Conservation (phyloP, 495 filamentous ascomycete genomes). For the Hyaloscypha bicolor region DNA sequence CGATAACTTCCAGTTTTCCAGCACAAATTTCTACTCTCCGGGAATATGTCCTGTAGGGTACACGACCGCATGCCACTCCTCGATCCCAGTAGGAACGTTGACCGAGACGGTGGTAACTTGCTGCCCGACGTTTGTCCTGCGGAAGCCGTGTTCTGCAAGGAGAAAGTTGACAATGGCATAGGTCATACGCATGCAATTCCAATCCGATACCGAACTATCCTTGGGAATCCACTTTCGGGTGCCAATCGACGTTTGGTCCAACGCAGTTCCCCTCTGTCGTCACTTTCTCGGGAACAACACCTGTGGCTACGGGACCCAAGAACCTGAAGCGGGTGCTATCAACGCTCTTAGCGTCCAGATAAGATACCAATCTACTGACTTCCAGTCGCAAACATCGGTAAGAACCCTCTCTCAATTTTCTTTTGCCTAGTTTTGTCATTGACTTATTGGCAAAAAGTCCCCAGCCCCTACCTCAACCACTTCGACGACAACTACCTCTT, state of each 20-base stretch:
- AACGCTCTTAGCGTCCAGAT: not conserved
- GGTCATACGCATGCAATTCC: not conserved
- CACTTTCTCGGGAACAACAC: not conserved
- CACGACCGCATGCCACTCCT: constrained; percentile 9
- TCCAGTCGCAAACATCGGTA: not conserved
- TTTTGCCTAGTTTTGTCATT: not conserved
- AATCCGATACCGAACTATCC: not conserved
- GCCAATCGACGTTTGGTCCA: not conserved
- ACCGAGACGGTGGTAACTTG: constrained; percentile 17
- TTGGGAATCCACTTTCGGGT: not conserved
- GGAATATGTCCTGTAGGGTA: constrained; percentile 18
- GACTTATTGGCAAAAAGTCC: not conserved
- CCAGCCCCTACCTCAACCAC: not conserved
- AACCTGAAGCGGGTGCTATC: not conserved
- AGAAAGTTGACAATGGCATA: not conserved
- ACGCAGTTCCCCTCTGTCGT: not conserved
- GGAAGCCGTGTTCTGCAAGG: not conserved
- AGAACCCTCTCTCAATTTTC: not conserved
- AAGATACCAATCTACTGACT: not conserved
- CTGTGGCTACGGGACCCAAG: not conserved
- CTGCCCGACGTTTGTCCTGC: constrained; percentile 14
- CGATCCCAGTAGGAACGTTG: not conserved
- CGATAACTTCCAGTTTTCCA: not conserved
- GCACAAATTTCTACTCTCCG: constrained; percentile 11
- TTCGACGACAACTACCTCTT: not conserved